phyloP scores from a whole-genome alignment of 257 asterid genomes.

The Ocimum tenuiflorum region DNA sequence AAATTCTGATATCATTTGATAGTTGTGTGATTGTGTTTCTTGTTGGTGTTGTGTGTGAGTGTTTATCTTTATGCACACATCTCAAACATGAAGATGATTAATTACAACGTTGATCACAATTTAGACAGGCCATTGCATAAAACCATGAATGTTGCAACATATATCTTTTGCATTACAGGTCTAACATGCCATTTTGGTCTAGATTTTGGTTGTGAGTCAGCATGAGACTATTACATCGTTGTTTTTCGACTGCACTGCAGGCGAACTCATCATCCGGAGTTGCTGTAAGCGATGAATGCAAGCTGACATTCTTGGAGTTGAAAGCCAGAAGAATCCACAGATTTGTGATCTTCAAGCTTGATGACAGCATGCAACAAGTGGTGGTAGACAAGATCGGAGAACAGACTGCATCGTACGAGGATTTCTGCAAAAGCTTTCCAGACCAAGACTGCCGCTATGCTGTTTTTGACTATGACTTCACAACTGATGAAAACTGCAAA shows the following conservation, averaged over 20 bases:
- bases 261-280: slow-evolving; percentile 65
- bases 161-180: too few relatives aligned
- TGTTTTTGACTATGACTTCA: slow-evolving; percentile 61
- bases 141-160: not conserved
- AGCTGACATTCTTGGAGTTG: slow-evolving; percentile 57
- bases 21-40: not conserved
- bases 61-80: too few relatives aligned
- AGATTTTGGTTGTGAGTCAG: too few relatives aligned
- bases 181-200: too few relatives aligned
- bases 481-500: slow-evolving; percentile 55
- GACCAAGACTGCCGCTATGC: slow-evolving; percentile 56
- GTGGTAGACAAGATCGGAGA: slow-evolving; percentile 47
- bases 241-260: slow-evolving; percentile 18
- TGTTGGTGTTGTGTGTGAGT: too few relatives aligned
- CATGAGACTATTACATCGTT: not conserved
- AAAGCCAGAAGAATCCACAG: slow-evolving; percentile 59
- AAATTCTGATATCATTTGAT: not conserved
- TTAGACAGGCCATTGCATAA: not conserved
- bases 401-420: slow-evolving; percentile 39
- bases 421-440: slow-evolving; percentile 45
- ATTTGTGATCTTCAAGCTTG: slow-evolving; percentile 52
- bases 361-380: slow-evolving; percentile 40
- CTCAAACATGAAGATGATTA: not conserved
- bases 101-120: not conserved
- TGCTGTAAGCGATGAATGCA: slow-evolving; percentile 66